Evolutionary conservation across 1,139 yeast species (phyloP).

Genomic region (Ogataea hybrid): DNA sequence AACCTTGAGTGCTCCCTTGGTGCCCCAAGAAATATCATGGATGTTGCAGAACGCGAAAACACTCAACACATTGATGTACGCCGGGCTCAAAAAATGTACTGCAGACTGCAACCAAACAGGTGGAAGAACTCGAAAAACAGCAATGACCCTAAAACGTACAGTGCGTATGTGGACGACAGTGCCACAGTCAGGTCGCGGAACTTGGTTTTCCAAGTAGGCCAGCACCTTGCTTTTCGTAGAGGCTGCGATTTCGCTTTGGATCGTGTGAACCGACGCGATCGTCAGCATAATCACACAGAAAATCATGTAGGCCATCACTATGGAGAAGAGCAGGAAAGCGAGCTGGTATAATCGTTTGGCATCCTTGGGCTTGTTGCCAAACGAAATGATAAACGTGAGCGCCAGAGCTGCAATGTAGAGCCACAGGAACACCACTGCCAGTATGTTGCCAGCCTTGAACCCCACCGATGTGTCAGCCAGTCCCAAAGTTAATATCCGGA

Average conservation of each 20-base stretch:
- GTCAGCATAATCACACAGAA: slow-evolving; percentile 84
- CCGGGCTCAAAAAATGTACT: slow-evolving; percentile 71
- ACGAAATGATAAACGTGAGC: slow-evolving; percentile 84
- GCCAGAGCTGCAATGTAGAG: slow-evolving; percentile 81
- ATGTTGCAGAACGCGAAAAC: slow-evolving; percentile 84
- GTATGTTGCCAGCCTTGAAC: slow-evolving; percentile 57
- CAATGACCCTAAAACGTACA: slow-evolving; percentile 74
- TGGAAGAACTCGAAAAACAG: slow-evolving; percentile 77
- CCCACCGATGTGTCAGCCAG: slow-evolving; percentile 40
- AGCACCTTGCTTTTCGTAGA: slow-evolving; percentile 42
- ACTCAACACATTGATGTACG: slow-evolving; percentile 73
- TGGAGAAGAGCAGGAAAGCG: slow-evolving; percentile 80
- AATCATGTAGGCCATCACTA: slow-evolving; percentile 88
- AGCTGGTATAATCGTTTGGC: slow-evolving; percentile 76
- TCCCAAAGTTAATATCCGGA: slow-evolving; percentile 59
- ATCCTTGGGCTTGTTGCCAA: slow-evolving; percentile 94
- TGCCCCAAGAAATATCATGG: slow-evolving; percentile 88
- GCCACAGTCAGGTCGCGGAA: slow-evolving; percentile 89
- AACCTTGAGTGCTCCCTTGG: slow-evolving; percentile 58
- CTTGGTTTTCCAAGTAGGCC: slow-evolving; percentile 56
- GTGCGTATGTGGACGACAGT: slow-evolving; percentile 75
- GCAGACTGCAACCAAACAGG: slow-evolving; percentile 67
- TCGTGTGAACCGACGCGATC: slow-evolving; percentile 52
- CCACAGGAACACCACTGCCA: slow-evolving; percentile 85
- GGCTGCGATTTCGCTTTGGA: slow-evolving; percentile 41